Evolutionary conservation across 257 asterid genomes (phyloP).

Genomic region (Apocynum venetum): DNA sequence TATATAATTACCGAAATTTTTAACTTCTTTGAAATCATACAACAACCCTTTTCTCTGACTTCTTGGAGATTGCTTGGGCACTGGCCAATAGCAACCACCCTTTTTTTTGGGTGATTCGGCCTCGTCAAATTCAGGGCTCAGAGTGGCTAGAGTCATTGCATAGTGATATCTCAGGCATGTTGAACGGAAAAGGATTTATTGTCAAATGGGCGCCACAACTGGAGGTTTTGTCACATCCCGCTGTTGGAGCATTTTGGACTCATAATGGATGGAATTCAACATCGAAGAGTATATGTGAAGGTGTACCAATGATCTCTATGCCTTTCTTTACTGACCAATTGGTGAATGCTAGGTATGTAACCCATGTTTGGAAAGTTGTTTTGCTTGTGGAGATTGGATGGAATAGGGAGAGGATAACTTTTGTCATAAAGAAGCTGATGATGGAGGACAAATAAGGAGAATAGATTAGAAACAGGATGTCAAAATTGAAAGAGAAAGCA

Average conservation of each 20-base stretch:
- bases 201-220: slow-evolving; percentile 15
- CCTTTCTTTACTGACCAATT: slow-evolving; percentile 1
- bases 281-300: slow-evolving; percentile 1
- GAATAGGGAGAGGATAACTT: slow-evolving; percentile 24
- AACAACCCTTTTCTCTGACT: no score
- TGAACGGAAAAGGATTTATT: not conserved
- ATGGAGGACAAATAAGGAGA: slow-evolving; percentile 31
- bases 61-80: slow-evolving; percentile 23
- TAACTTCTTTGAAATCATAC: no score
- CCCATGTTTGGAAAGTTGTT: slow-evolving; percentile 11
- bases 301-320: slow-evolving; percentile 12
- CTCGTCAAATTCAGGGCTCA: slow-evolving; percentile 6
- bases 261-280: slow-evolving; percentile 16
- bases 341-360: slow-evolving; percentile 7
- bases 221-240: slow-evolving; percentile 27
- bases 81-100: slow-evolving; percentile 25
- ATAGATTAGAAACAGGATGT: slow-evolving; percentile 26
- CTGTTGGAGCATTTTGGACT: slow-evolving; percentile 27
- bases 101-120: slow-evolving; percentile 45
- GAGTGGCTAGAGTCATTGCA: not conserved
- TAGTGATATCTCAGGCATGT: not conserved
- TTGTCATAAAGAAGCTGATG: slow-evolving; percentile 8
- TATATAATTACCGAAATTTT: no score
- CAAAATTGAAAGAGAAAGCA: slow-evolving; percentile 19
- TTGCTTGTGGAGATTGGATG: slow-evolving; percentile 19